Base-by-base conservation (phyloP, 169 alveolate genomes). In the Besnoitia besnoiti region DNA sequence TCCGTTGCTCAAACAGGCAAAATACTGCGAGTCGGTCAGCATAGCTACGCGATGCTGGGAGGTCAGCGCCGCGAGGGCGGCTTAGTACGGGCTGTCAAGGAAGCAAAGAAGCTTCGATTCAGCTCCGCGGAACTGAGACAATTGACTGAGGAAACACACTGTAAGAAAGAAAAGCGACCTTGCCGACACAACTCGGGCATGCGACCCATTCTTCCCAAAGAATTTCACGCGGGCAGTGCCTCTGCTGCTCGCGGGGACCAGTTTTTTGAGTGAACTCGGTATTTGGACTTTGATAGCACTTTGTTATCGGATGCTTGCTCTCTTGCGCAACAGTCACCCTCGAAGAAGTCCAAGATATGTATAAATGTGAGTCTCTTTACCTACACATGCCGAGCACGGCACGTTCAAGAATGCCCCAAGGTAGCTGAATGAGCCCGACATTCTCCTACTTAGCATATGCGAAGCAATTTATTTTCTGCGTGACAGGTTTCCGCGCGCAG, bases 331-430 rank as follows among this genome's bases (percentile, higher is more conserved):
- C 91, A 91, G 94, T 91, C 77, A 79, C 91, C 24, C 77, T 62
- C 55, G 94, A 91, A 49, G 94, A 91, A 37, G 91, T 91, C 39
- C 94, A 91, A 75, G 94, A 79, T 27, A 73, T 91, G 39, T 91
- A 91, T 91, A 59, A 35, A 82, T 27, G 89, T 82, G 42, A 82
- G 87, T 35, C 84, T 73, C 46, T 24, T 55, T 33, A 21, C 73
- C 16, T 0, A 21, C n/a, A n/a, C n/a, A n/a, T n/a, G n/a, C n/a
- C n/a, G n/a, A n/a, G n/a, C n/a, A n/a, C 33, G 21, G 30, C 27
- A 21, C 35, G 49, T 33, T 35, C 4, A 30, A 24, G 46, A 35
- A 42, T 35, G 27, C 27, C 19, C 14, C 82, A 73, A 73, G 40
- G 0, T 27, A 62, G 0, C 49, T 24, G 10, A 30, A 73, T 30